Percentiles rank a stretch among this genome's conserved stretches.
These are phyloP conservation scores for Sugiyamaella japonica DNA, from an alignment of 1,139 yeast species.

Conservation along the genomic window DNA sequence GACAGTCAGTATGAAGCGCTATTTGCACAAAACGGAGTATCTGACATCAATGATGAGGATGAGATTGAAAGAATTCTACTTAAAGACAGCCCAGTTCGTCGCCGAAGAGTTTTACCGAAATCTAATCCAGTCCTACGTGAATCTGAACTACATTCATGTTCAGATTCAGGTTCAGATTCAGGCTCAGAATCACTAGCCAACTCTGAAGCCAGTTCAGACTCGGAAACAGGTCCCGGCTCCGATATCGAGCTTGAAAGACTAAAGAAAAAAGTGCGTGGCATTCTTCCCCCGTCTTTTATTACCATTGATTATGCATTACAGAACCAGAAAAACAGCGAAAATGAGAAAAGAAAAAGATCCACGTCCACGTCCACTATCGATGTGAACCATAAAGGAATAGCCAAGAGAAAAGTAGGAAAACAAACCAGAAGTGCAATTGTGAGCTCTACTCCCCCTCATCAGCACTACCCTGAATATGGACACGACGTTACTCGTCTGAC, in stretches of 20 bases:
- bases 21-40: background rate
- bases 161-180: slow-evolving; percentile 2
- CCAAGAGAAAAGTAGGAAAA: slow-evolving; percentile 19
- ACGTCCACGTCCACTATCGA: slow-evolving; percentile 1
- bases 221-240: background rate
- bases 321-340: slow-evolving; percentile 6
- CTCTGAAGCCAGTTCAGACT: background rate
- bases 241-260: slow-evolving; percentile 11
- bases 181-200: background rate
- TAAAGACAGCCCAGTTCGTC: slow-evolving; percentile 8
- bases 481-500: background rate
- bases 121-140: background rate
- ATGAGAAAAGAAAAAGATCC: background rate
- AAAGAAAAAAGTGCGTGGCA: slow-evolving; percentile 22
- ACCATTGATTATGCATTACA: slow-evolving; percentile 24
- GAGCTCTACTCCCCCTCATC: background rate
- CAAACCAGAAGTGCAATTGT: background rate
- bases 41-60: background rate
- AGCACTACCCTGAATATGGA: background rate
- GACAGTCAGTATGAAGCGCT: background rate
- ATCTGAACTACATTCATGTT: slow-evolving; percentile 12
- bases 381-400: slow-evolving; percentile 22
- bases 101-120: background rate
- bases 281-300: slow-evolving; percentile 26
- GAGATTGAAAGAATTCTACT: slow-evolving; percentile 13